Evolutionary conservation across 805 yeast species (phyloP), one percentile per base, ranked within the genome.

Genomic region (Candida tallmaniae): DNA sequence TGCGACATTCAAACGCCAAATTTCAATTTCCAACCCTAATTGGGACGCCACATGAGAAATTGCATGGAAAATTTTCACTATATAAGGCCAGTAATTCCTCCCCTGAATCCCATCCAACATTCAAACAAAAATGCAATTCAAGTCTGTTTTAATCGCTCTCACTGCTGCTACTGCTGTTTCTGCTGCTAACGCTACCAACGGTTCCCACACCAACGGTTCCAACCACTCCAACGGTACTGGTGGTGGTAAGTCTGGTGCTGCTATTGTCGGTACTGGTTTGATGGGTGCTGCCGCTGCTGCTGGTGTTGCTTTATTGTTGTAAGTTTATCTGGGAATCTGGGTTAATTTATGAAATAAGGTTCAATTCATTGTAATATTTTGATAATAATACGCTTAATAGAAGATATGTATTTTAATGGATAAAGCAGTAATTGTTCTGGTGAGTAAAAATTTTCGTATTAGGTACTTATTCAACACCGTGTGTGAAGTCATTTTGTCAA

Each of bases 271-370:
- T 40, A 48, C 56, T 40, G 63, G 60, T 46, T 54, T 58, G 36
- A 44, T 50, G 39, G 62, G 57, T 40, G 56, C 57, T 46, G 62
- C 56, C 33, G 57, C 60, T 39, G 64, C 60, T 35, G 54, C 51
- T 45, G 56, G 50, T 44, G 60, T 56, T 44, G 68, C 68, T 53
- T 58, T 61, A 51, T 59, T 61, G 52, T 52, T 61, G 51, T 61
- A 59, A 58, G 45, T 20, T n/a, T n/a, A n/a, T n/a, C n/a, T n/a
- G n/a, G n/a, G n/a, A n/a, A n/a, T n/a, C n/a, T n/a, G n/a, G n/a
- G n/a, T n/a, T n/a, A n/a, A n/a, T n/a, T n/a, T n/a, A n/a, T n/a
- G n/a, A n/a, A n/a, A n/a, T 8, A n/a, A 20, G 9, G 10, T 7
- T 8, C 17, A 19, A 9, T 23, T 20, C 23, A 20, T 7, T 20